Evolutionary conservation across 2,329 filamentous ascomycete genomes (phyloP).

Genomic region (Ascochyta lentis): DNA sequence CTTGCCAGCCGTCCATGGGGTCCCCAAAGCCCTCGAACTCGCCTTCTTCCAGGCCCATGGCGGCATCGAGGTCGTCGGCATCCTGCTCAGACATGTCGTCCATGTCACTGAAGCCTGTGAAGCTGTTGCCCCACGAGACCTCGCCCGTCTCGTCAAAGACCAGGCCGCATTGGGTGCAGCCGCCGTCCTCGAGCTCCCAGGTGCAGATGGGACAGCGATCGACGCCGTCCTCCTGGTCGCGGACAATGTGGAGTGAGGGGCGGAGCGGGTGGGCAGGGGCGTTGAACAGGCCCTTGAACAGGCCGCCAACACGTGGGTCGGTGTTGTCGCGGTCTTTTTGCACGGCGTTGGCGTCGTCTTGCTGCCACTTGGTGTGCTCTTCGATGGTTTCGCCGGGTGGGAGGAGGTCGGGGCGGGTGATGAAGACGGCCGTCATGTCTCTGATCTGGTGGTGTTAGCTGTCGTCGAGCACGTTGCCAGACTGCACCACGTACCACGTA

Average conservation of each 20-base stretch:
- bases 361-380: constrained; percentile 64
- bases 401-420: constrained; percentile 65
- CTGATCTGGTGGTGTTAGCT: constrained; percentile 58
- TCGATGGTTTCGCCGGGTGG: constrained; percentile 68
- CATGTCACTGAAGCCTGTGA: constrained; percentile 55
- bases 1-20: constrained; percentile 39
- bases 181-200: constrained; percentile 68
- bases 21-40: constrained; percentile 45
- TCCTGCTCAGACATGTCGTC: constrained; percentile 52
- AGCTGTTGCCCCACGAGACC: constrained; percentile 47
- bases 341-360: constrained; percentile 65
- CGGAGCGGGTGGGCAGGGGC: constrained; percentile 28
- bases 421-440: constrained; percentile 69
- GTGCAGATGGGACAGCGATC: constrained; percentile 67
- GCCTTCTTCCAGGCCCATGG: constrained; percentile 51
- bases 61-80: constrained; percentile 47
- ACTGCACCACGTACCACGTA: constrained; percentile 60
- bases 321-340: constrained; percentile 65
- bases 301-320: constrained; percentile 59
- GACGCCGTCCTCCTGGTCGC: constrained; percentile 66
- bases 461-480: neutral
- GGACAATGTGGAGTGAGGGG: constrained; percentile 51
- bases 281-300: constrained; percentile 69
- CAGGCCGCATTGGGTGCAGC: constrained; percentile 61
- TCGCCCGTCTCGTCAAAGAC: constrained; percentile 58